phyloP scores from a whole-genome alignment of 768 basidiomycete genomes.

The Podaxis sp. region DNA sequence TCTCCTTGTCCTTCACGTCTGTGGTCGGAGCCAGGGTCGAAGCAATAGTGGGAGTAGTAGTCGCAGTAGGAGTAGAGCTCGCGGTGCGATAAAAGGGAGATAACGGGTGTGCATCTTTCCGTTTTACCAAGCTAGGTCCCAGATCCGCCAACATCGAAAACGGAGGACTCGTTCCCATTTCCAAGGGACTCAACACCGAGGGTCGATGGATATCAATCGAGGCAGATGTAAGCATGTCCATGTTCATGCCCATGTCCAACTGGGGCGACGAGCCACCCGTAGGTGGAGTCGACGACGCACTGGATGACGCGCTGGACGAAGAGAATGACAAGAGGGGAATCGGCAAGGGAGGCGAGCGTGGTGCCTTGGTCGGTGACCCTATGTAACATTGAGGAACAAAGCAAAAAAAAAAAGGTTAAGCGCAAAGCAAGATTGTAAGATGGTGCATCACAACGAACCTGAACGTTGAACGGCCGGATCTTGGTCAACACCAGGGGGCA shows the following conservation, averaged over 20 bases:
- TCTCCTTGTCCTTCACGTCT: neutral
- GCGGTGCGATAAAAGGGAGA: neutral
- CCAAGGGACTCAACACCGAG: conserved; percentile 13
- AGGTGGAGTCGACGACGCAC: neutral
- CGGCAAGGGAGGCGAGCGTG: neutral
- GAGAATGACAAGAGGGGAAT: neutral
- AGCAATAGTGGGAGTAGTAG: neutral
- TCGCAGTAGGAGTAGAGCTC: neutral
- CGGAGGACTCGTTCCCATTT: conserved; percentile 30
- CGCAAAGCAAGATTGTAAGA: neutral
- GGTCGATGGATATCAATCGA: conserved; percentile 12
- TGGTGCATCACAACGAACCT: neutral
- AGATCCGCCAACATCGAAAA: conserved; percentile 25
- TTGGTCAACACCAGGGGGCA: neutral
- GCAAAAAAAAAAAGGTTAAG: neutral
- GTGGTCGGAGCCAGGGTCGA: neutral
- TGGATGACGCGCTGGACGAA: neutral
- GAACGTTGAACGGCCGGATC: neutral
- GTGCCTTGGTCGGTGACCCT: neutral
- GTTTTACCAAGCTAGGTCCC: neutral
- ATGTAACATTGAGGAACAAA: neutral
- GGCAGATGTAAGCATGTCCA: neutral
- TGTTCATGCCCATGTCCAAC: no score
- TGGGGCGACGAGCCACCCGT: neutral
- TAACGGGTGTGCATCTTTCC: neutral